phyloP scores from a whole-genome alignment of 2,329 filamentous ascomycete species.

The Fusarium floridanum region DNA sequence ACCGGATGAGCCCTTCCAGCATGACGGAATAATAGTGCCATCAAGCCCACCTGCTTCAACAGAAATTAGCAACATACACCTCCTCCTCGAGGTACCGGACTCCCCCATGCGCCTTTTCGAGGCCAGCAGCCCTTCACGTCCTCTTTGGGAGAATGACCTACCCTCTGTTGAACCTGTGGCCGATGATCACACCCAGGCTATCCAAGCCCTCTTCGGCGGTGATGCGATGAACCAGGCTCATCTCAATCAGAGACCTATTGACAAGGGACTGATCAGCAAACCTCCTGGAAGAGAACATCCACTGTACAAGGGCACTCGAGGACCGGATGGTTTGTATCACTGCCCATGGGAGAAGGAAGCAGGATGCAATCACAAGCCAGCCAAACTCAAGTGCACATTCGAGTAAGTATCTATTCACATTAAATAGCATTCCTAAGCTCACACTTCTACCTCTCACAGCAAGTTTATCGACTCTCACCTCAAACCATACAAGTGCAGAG shows the following conservation, averaged over 20 bases:
- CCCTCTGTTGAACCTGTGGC: not conserved
- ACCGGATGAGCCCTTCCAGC: not conserved
- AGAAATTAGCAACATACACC: not conserved
- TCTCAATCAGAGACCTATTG: not conserved
- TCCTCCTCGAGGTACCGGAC: not conserved
- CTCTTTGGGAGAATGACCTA: not conserved
- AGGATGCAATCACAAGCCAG: slow-evolving; percentile 86
- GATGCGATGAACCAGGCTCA: not conserved
- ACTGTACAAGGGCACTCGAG: not conserved
- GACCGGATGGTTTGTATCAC: slow-evolving; percentile 83
- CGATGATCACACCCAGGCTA: not conserved
- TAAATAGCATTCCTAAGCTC: slow-evolving; percentile 26
- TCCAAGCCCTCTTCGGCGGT: not conserved
- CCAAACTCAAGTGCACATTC: slow-evolving; percentile 98
- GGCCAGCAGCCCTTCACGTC: not conserved
- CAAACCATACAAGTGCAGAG: slow-evolving; percentile 95
- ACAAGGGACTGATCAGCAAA: not conserved
- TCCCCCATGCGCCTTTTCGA: not conserved
- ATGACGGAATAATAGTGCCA: not conserved
- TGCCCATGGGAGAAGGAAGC: slow-evolving; percentile 83
- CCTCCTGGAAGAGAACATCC: not conserved
- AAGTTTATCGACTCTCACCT: slow-evolving; percentile 97
- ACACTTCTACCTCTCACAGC: slow-evolving; percentile 60
- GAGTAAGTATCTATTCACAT: slow-evolving; percentile 74
- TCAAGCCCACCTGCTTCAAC: not conserved